These are phyloP conservation scores for Thelonectria olida DNA, from an alignment of 2,329 filamentous ascomycete species.

Conservation along the genomic window DNA sequence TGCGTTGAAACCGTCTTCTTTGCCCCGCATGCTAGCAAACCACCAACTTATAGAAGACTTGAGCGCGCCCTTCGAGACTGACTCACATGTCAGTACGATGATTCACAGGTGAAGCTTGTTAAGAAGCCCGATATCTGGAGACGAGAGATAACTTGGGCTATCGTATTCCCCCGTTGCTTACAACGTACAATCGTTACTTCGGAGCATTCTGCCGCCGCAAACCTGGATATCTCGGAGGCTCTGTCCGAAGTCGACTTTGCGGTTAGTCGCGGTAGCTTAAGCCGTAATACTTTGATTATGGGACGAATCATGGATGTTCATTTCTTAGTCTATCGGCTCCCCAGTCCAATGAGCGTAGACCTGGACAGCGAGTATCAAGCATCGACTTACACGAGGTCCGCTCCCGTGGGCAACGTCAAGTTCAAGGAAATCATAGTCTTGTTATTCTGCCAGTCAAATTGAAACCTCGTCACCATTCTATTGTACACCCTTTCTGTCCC, in stretches of 20 bases:
- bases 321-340: too few relatives aligned
- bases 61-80: not conserved
- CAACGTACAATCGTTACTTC: not conserved
- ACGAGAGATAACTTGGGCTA: not conserved
- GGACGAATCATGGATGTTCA: too few relatives aligned
- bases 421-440: too few relatives aligned
- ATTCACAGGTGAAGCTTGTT: not conserved
- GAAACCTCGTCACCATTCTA: slow-evolving; percentile 19
- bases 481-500: slow-evolving; percentile 5
- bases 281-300: too few relatives aligned
- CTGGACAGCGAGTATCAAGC: too few relatives aligned
- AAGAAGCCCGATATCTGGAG: not conserved
- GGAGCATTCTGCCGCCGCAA: not conserved
- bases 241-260: not conserved
- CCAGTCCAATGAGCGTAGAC: too few relatives aligned
- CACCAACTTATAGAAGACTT: not conserved
- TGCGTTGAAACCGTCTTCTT: not conserved
- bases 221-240: not conserved
- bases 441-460: slow-evolving; percentile 6
- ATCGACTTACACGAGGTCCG: too few relatives aligned
- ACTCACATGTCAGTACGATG: not conserved
- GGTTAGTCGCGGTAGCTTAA: not conserved
- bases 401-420: too few relatives aligned
- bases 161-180: not conserved
- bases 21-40: not conserved